phyloP scores from a whole-genome alignment of 164 flowering plant species.

The Magnolia kwangsiensis region DNA sequence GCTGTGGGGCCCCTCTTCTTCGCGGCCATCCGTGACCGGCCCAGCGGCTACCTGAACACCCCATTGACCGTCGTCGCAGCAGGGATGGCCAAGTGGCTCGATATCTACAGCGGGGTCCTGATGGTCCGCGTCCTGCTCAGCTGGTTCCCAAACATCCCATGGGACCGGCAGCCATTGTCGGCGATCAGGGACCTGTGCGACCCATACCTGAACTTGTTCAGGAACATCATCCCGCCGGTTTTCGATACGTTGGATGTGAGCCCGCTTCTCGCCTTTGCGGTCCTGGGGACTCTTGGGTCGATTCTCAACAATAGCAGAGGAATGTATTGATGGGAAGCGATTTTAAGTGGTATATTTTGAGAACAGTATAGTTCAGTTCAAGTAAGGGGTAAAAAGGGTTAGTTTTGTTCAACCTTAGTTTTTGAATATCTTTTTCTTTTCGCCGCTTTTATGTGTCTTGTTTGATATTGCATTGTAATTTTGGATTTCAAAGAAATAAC shows the following conservation, averaged over 20 bases:
- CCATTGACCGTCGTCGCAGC: slow-evolving; percentile 82
- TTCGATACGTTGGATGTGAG: slow-evolving; percentile 83
- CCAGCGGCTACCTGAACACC: slow-evolving; percentile 51
- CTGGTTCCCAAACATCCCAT: slow-evolving; percentile 97
- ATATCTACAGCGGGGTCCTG: slow-evolving; percentile 80
- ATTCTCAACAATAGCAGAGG: slow-evolving; percentile 48
- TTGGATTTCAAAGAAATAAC: too few relatives aligned
- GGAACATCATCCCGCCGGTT: slow-evolving; percentile 81
- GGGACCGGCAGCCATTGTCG: slow-evolving; percentile 88
- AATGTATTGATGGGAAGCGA: neutral
- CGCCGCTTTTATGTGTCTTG: too few relatives aligned
- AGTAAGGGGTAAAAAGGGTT: neutral
- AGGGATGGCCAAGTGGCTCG: slow-evolving; percentile 89
- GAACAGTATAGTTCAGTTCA: neutral
- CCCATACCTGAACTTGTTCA: slow-evolving; percentile 79
- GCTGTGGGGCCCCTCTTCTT: slow-evolving; percentile 66
- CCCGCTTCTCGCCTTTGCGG: slow-evolving; percentile 80
- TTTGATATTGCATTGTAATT: too few relatives aligned
- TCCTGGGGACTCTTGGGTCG: slow-evolving; percentile 61
- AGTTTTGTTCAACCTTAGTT: too few relatives aligned
- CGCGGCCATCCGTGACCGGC: slow-evolving; percentile 45
- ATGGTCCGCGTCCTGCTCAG: slow-evolving; percentile 93
- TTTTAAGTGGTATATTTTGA: neutral
- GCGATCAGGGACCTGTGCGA: slow-evolving; percentile 92
- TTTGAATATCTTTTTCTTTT: too few relatives aligned